Conservation (phyloP, 1,284 basidiomycete species). For the Ustilago trichophora region DNA sequence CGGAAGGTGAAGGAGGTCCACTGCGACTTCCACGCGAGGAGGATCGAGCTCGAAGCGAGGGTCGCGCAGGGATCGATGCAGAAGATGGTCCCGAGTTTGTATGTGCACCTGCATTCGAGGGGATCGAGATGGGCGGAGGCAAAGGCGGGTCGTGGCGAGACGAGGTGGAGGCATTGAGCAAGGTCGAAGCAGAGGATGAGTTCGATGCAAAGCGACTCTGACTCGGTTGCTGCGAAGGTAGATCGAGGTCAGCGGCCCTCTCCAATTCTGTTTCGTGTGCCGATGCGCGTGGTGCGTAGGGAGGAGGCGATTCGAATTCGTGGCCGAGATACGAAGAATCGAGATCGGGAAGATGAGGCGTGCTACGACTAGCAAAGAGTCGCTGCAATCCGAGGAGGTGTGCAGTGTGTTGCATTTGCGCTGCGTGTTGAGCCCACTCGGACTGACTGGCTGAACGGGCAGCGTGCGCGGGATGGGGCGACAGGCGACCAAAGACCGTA, state of each 20-base stretch:
- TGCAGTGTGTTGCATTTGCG: too few relatives aligned
- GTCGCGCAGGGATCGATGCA: constrained; percentile 9
- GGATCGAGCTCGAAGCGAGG: constrained; percentile 22
- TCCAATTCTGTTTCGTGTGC: constrained; percentile 36
- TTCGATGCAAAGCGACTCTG: constrained; percentile 3
- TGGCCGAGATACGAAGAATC: constrained; percentile 30
- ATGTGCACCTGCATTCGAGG: neutral
- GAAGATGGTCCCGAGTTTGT: constrained; percentile 6
- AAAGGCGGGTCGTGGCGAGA: constrained; percentile 20
- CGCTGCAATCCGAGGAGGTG: constrained; percentile 40
- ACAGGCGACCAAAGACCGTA: constrained; percentile 83
- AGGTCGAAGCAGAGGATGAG: constrained; percentile 10
- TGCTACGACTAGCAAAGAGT: constrained; percentile 41
- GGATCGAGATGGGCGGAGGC: constrained; percentile 43
- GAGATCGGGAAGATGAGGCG: constrained; percentile 41
- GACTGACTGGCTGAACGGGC: constrained; percentile 93
- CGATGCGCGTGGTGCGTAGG: constrained; percentile 36
- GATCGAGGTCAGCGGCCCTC: constrained; percentile 15
- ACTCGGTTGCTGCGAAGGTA: too few relatives aligned
- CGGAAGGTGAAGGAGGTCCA: constrained; percentile 39
- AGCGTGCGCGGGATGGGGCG: constrained; percentile 92
- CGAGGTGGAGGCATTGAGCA: neutral
- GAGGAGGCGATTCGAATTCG: constrained; percentile 44
- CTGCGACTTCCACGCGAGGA: constrained; percentile 43
- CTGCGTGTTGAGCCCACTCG: constrained; percentile 66